phyloP scores from a whole-genome alignment of 2,329 filamentous ascomycete genomes.

The Diaporthe helianthi region DNA sequence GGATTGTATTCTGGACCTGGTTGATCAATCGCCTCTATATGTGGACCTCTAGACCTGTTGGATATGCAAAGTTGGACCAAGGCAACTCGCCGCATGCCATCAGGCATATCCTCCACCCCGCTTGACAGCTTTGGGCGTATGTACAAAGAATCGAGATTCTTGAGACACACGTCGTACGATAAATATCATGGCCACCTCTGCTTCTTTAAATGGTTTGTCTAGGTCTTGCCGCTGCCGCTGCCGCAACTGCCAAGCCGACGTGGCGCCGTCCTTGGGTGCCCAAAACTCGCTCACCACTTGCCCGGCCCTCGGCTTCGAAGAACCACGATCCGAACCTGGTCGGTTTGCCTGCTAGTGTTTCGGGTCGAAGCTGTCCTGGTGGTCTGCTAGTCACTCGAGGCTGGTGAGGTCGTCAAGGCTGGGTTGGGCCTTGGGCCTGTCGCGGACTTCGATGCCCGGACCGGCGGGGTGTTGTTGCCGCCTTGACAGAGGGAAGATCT shows the following conservation, averaged over 20 bases:
- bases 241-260: not conserved
- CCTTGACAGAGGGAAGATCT: conserved; percentile 67
- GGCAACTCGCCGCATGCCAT: conserved; percentile 5
- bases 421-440: conserved; percentile 65
- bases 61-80: conserved; percentile 14
- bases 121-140: conserved; percentile 13
- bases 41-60: not conserved
- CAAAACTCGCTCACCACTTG: not conserved
- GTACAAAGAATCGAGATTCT: conserved; percentile 18
- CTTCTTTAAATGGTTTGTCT: conserved; percentile 1
- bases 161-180: not conserved
- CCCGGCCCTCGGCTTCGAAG: not conserved
- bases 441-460: conserved; percentile 81
- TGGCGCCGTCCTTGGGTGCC: not conserved
- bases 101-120: conserved; percentile 12
- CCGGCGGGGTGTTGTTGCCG: conserved; percentile 73
- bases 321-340: not conserved
- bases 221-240: conserved; percentile 1
- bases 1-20: not conserved
- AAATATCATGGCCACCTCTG: conserved; percentile 1
- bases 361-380: conserved; percentile 11
- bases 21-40: conserved; percentile 25
- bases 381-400: conserved; percentile 61
- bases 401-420: conserved; percentile 71
- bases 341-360: not conserved